Conservation (phyloP, 2,329 filamentous ascomycete species). For the Lecanoromycetidae sp. region DNA sequence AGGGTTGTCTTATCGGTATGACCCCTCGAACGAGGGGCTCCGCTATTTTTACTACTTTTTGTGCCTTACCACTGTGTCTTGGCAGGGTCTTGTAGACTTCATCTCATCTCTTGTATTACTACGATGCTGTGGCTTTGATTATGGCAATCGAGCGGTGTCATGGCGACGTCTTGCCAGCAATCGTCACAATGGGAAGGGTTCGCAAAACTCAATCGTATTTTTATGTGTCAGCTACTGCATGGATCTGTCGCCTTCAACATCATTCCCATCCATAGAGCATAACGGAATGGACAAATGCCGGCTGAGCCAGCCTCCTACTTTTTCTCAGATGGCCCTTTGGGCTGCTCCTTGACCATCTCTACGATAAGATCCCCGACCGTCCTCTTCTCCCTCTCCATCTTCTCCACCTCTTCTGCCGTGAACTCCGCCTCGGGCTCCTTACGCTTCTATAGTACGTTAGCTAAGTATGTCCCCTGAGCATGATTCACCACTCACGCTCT, state of each 20-base stretch:
- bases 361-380: not conserved
- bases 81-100: not conserved
- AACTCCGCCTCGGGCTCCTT: not conserved
- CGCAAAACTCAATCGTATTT: not conserved
- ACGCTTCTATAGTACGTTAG: not conserved
- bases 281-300: no score
- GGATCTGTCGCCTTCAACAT: not conserved
- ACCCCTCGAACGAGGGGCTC: no score
- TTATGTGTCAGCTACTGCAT: no score
- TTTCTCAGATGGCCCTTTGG: not conserved
- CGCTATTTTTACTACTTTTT: no score
- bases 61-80: not conserved
- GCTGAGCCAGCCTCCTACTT: not conserved
- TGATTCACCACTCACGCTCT: not conserved
- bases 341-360: not conserved
- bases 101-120: not conserved
- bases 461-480: not conserved
- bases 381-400: no score
- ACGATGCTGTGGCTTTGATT: no score
- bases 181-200: no score
- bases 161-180: no score
- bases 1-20: no score
- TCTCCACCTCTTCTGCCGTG: conserved; percentile 2
- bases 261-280: no score
- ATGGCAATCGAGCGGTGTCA: no score